Evolutionary conservation across 441 rosid genomes (phyloP), one percentile per base, ranked within the genome.

Genomic region (Aleurites moluccanus): DNA sequence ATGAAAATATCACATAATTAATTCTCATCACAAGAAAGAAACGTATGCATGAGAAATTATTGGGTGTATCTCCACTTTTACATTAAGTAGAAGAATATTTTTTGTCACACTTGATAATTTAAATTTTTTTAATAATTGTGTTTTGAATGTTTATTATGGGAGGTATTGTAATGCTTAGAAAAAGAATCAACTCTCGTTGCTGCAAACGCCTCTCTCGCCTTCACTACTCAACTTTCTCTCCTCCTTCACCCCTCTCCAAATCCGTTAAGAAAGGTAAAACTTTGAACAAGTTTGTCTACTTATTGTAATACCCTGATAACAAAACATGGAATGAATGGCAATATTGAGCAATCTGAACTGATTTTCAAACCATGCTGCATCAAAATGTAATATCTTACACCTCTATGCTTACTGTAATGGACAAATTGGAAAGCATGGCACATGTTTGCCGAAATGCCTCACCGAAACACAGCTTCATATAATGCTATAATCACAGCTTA

Each of bases 401-500:
- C 18, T 93, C 92, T 20, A 88, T 92, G 91, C 84, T 92, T 47
- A 82, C 96, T 0, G 96, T 80, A 89, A 90, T 38, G 89, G 94
- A 50, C 83, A 82, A 27, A 80, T 92, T 56, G 63, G 38, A 44
- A 83, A 73, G 93, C 97, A 38, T 78, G 83, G 66, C 50, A 86
- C 50, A 16, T 89, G 85, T 90, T 92, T 64, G 91, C 84, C 45
- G 81, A 87, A 83, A 92, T 92, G 91, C 92, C 90, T 56, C 85
- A 80, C 0, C 88, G 91, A 84, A 89, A 53, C 40, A 80, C 81
- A 2, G 80, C 85, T 75, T 83, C 94, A 2, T 88, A 87, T 75
- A 92, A 90, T 64, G 97, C 97, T 2, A 90, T 92, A 94, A 84
- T 92, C 65, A 87, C 94, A 3, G 94, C 91, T 67, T 85, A 82